Base-by-base conservation (phyloP, 2,329 filamentous ascomycete genomes). In the Trichoderma citrinoviride region DNA sequence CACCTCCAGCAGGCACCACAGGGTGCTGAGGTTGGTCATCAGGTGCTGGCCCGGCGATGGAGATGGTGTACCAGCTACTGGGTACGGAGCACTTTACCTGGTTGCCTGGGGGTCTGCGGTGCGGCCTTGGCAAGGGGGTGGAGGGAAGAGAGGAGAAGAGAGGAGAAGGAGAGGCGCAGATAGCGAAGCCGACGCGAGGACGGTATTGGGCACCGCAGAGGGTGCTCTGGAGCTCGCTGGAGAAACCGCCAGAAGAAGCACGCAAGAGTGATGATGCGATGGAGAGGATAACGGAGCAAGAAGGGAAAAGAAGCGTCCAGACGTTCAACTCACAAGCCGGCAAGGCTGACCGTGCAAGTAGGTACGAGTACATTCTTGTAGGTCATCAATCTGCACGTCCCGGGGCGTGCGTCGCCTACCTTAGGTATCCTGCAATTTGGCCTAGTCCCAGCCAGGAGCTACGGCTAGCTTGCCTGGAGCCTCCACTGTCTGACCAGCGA, bases 351-450 rank as follows among this genome's bases (percentile, higher is more conserved):
- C 29, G 21, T 27, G 15, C n/a, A 17, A 43, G n/a, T 43, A 17
- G 1, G 17, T 44, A 44, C 41, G 7, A 19, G 53, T 23, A 27
- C 33, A 14, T 37, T 37, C n/a, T n/a, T n/a, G n/a, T n/a, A 14
- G 14, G 33, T 12, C 33, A 37, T 37, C 12, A 52, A 19, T 17
- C 57, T 41, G 46, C 56, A 46, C 19, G 44, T 37, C 44, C 25
- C 27, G 33, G 40, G 37, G 44, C 27, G 27, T 50, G 46, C 44
- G 43, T 27, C n/a, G 37, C 37, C 33, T 33, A n/a, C n/a, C n/a
- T n/a, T n/a, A n/a, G n/a, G n/a, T n/a, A 52, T 57, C 25, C 40
- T 57, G 40, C 46, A 57, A 57, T 56, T 56, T 57, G 47, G 27
- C 27, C 33, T 61, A 61, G 57, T 37, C 21, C 46, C 33, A 19